Evolutionary conservation across 306 rosid genomes (phyloP).

Genomic region (Malus fusca): DNA sequence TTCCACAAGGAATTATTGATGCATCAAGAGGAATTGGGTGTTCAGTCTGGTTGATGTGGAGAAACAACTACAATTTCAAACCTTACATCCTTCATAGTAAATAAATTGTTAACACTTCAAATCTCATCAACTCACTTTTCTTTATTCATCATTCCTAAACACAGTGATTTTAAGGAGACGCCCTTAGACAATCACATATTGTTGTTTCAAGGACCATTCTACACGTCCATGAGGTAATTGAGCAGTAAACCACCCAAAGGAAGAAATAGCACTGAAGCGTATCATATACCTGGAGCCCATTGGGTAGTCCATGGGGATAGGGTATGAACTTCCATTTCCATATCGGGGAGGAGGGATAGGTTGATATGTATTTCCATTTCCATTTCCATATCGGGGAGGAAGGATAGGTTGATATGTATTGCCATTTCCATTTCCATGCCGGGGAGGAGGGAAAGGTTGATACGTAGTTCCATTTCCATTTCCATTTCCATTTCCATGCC

Average conservation of each 20-base stretch:
- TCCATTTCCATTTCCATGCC: slow-evolving; percentile 29
- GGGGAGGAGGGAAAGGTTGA: slow-evolving; percentile 22
- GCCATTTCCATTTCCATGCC: slow-evolving; percentile 12
- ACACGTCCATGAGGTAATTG: not conserved
- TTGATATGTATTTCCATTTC: slow-evolving; percentile 31
- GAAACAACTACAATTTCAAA: not conserved
- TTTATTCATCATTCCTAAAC: not conserved
- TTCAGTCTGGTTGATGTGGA: not conserved
- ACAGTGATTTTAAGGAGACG: not conserved
- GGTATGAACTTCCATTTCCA: slow-evolving; percentile 33
- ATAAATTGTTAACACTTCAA: not conserved
- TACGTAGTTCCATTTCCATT: slow-evolving; percentile 13
- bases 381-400: slow-evolving; percentile 31
- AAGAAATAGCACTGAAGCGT: not conserved
- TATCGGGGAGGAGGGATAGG: slow-evolving; percentile 4
- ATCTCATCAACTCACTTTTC: not conserved
- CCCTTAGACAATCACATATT: not conserved
- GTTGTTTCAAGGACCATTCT: not conserved
- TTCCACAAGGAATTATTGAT: not conserved
- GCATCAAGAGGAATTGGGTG: not conserved
- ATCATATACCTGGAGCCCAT: slow-evolving; percentile 56
- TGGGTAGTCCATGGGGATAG: slow-evolving; percentile 39
- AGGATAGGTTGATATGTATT: slow-evolving; percentile 22
- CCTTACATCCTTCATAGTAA: not conserved
- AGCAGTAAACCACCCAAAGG: not conserved